phyloP scores from a whole-genome alignment of 2,329 filamentous ascomycete genomes.

The Coniochaeta sp. region DNA sequence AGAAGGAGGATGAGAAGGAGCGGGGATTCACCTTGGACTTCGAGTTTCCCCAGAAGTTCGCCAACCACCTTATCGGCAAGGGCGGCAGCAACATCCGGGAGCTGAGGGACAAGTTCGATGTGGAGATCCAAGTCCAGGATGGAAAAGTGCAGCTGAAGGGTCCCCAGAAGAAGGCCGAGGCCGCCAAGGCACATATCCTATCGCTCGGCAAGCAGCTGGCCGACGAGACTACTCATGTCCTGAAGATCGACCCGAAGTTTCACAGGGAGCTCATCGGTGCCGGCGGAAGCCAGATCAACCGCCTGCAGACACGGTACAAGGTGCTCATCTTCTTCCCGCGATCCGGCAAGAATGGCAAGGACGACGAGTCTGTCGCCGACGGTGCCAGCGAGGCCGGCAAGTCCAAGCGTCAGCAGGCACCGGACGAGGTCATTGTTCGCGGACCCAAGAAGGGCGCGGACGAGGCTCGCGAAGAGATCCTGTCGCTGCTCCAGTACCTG shows the following conservation, averaged over 20 bases:
- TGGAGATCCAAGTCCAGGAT: constrained; percentile 81
- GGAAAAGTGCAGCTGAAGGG: constrained; percentile 95
- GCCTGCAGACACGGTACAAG: constrained; percentile 84
- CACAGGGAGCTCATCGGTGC: constrained; percentile 91
- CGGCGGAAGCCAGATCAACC: constrained; percentile 81
- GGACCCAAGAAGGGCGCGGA: constrained; percentile 92
- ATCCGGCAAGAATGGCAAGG: constrained; percentile 52
- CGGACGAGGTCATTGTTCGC: constrained; percentile 85
- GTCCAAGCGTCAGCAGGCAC: constrained; percentile 61
- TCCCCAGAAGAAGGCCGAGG: constrained; percentile 87
- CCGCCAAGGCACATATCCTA: constrained; percentile 74
- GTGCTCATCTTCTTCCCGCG: constrained; percentile 93
- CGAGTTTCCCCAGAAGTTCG: constrained; percentile 91
- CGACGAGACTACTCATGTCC: constrained; percentile 77
- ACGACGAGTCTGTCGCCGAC: constrained; percentile 65
- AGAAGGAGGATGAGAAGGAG: constrained; percentile 89
- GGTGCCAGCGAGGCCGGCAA: constrained; percentile 60
- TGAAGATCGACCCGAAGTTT: constrained; percentile 91
- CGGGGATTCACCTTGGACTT: constrained; percentile 80
- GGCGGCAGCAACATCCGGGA: constrained; percentile 60
- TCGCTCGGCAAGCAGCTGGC: constrained; percentile 74
- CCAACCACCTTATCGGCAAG: constrained; percentile 73
- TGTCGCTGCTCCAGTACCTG: constrained; percentile 80
- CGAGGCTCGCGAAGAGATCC: constrained; percentile 82
- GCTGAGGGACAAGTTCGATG: constrained; percentile 58